Evolutionary conservation across 2,329 filamentous ascomycete genomes (phyloP), one percentile per base, ranked within the genome.

Genomic region (Aspergillus arachidicola): DNA sequence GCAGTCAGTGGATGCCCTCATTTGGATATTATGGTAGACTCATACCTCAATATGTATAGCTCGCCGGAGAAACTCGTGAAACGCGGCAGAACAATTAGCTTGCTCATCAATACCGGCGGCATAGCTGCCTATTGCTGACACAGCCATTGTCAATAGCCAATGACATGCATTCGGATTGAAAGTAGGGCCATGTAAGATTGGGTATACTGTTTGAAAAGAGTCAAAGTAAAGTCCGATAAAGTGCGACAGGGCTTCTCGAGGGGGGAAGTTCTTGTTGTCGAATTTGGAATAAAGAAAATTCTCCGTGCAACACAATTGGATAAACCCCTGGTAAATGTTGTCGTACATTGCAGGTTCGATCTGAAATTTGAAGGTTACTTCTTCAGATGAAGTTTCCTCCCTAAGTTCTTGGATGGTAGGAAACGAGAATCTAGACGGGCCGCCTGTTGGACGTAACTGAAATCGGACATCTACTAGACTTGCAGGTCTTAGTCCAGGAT

Each of bases 21-120:
- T n/a, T 21, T 32, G 2, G 6, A 16, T 21, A 30, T 23, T 21
- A 23, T 12, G 21, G 21, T 11, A 45, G 14, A 26, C 12, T 23
- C 64, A 68, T 70, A 80, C 78, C 68, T 76, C 73, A 32, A 74
- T 69, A 38, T 71, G 63, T 50, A 81, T 73, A 41, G 75, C 76
- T 38, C 79, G 74, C 19, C 78, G 76, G 54, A 80, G 68, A 60
- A 82, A 75, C 61, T 82, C 80, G 61, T 81, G 76, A 54, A 81
- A 75, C 36, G 78, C 75, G 50, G 71, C 63, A 38, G 71, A 68
- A 56, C 73, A 73, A 7, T 73, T 67, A 23, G 74, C 69, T 59
- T 68, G 66, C 23, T 76, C 66, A 16, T 68, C 61, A 12, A 63
- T 59, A 36, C 73, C 71, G 38, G 69, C 67, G 64, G 73, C 75